Percentiles rank a stretch among this genome's conserved stretches.
These are phyloP conservation scores for Pichia cephalocereana DNA, from an alignment of 805 yeast genomes.

Conservation along the genomic window DNA sequence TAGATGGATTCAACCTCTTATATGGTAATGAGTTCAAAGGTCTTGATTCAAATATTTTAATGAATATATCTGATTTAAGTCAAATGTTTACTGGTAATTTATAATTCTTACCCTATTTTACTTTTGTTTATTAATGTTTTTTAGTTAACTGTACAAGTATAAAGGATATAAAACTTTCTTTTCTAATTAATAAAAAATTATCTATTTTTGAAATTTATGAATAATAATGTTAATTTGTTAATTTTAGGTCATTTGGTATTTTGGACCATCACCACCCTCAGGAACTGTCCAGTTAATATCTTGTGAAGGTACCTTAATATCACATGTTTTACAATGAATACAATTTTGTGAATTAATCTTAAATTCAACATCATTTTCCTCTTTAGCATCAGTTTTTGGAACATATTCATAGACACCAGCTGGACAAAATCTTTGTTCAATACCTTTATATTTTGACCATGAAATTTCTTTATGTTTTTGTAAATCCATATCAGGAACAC, in stretches of 20 bases:
- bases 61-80: conserved; percentile 21
- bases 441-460: conserved; percentile 73
- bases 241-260: conserved; percentile 64
- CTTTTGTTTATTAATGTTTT: background rate
- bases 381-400: conserved; percentile 30
- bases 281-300: conserved; percentile 97
- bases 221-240: too few relatives aligned
- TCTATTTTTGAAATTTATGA: too few relatives aligned
- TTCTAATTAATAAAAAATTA: background rate
- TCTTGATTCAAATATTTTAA: conserved; percentile 12
- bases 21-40: conserved; percentile 20
- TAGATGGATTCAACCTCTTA: conserved; percentile 11
- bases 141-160: background rate
- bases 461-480: conserved; percentile 57
- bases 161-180: background rate
- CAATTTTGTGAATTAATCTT: conserved; percentile 96
- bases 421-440: conserved; percentile 91
- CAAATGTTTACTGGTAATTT: conserved; percentile 17
- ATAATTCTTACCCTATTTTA: background rate
- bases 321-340: conserved; percentile 97
- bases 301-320: conserved; percentile 91
- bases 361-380: conserved; percentile 69
- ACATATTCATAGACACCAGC: conserved; percentile 96
- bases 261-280: conserved; percentile 98
- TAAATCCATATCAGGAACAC: conserved; percentile 55